phyloP scores from a whole-genome alignment of 1,284 basidiomycete genomes.

The Microbotryum silenes-acaulis region DNA sequence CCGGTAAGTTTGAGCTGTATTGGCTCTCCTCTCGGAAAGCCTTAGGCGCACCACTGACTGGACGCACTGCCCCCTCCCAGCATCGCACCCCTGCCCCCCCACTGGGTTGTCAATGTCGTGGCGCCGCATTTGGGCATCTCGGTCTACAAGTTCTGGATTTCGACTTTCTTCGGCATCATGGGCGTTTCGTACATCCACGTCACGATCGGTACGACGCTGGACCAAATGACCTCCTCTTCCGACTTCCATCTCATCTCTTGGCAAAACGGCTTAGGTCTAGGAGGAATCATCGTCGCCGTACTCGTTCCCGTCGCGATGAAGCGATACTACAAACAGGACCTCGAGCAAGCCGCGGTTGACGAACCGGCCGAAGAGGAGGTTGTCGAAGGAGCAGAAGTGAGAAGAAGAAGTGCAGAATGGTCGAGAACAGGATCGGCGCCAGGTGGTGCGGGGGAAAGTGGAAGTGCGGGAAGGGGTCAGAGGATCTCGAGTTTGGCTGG shows the following conservation, averaged over 20 bases:
- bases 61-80: constrained; percentile 40
- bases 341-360: constrained; percentile 28
- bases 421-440: no score
- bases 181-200: constrained; percentile 91
- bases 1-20: constrained; percentile 33
- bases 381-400: no score
- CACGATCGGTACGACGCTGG: constrained; percentile 79
- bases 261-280: constrained; percentile 45
- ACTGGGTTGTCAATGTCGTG: constrained; percentile 91
- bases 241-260: constrained; percentile 79
- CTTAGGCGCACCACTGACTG: not conserved
- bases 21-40: not conserved
- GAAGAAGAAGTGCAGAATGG: no score
- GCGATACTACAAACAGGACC: constrained; percentile 25
- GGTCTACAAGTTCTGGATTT: constrained; percentile 76
- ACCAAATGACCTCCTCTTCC: constrained; percentile 84
- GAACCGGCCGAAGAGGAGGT: not conserved
- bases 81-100: constrained; percentile 84
- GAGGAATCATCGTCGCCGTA: constrained; percentile 65
- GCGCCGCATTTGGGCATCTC: constrained; percentile 89
- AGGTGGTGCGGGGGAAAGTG: no score
- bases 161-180: constrained; percentile 77
- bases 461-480: no score
- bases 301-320: constrained; percentile 76
- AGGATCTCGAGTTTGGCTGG: no score